Conservation (phyloP, 2,329 filamentous ascomycete genomes). For the Trichophyton benhamiae region DNA sequence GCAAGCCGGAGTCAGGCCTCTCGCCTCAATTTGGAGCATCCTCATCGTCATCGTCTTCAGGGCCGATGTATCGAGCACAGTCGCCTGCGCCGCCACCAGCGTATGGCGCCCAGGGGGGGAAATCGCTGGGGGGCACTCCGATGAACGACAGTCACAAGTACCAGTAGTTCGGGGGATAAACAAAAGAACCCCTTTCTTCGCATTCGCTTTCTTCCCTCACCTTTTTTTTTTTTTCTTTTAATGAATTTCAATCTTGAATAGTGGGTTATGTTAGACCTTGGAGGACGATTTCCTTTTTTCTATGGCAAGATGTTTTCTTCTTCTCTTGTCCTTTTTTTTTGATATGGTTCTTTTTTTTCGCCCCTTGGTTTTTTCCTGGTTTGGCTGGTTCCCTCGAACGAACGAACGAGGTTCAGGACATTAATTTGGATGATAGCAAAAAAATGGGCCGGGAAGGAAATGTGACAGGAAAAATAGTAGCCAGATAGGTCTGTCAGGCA, state of each 20-base stretch:
- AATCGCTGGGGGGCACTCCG: conserved; percentile 23
- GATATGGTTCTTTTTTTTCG: background rate
- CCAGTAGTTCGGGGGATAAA: background rate
- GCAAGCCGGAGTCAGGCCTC: background rate
- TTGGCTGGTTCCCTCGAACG: background rate
- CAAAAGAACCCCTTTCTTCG: too few species aligned
- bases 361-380: background rate
- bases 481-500: too few species aligned
- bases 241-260: background rate
- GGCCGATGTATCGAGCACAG: conserved; percentile 15
- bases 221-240: background rate
- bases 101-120: conserved; percentile 27
- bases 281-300: conserved; percentile 2
- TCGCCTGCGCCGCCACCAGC: conserved; percentile 31
- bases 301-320: background rate
- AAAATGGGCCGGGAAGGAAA: background rate
- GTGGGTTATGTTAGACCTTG: background rate
- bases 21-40: background rate
- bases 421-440: background rate
- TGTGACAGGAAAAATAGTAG: too few species aligned
- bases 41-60: conserved; percentile 4
- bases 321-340: background rate
- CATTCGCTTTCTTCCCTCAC: background rate
- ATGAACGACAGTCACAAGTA: conserved; percentile 25
- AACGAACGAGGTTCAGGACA: background rate